Base-by-base conservation (phyloP, 768 basidiomycete species). In the Mycena haematopus region DNA sequence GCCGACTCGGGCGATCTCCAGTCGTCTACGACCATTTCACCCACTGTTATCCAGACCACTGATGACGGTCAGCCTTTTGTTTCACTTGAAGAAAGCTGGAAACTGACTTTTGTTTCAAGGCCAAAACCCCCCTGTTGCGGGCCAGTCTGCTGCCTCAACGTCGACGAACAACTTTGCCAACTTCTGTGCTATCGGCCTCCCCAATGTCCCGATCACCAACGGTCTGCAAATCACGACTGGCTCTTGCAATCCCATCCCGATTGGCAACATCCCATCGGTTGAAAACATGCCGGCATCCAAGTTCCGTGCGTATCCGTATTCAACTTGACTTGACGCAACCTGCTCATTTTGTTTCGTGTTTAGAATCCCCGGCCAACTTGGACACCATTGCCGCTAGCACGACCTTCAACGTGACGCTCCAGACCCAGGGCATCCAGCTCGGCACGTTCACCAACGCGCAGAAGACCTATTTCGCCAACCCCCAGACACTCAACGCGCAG, bases 141-240 rank as follows among this genome's bases (percentile, higher is more conserved):
- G 84, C 27, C 84, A 86, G 70, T 80, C 80, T 35, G 70, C 80
- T 1, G 52, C 52, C 35, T 1, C 13, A 3, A 22, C 17, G 15
- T 84, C 84, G 13, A 71, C 67, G 42, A 87, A 89, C 79, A 89
- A 90, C 81, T 90, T 84, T 75, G 84, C 84, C 80, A 87, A 87
- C 79, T 84, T 81, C 70, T 85, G 82, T 68, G 69, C 46, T 0
- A 51, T 75, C 54, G 72, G 72, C 15, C 73, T 76, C 21, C 74
- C 57, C 72, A 75, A 77, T 71, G 72, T 77, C 67, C 82, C 87
- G 36, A 72, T 86, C 65, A 84, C 84, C 56, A 80, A 86, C 70
- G 84, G 84, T 27, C 67, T 76, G 60, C 82, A 79, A 66, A 77
- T 83, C 68, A 62, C 70, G 38, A 74, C 74, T 40, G 82, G 80